A percentile compares a stretch with the other conserved stretches of the same genome.
Conservation (phyloP, 2,329 filamentous ascomycete species). For the Penicillium brasilianum region DNA sequence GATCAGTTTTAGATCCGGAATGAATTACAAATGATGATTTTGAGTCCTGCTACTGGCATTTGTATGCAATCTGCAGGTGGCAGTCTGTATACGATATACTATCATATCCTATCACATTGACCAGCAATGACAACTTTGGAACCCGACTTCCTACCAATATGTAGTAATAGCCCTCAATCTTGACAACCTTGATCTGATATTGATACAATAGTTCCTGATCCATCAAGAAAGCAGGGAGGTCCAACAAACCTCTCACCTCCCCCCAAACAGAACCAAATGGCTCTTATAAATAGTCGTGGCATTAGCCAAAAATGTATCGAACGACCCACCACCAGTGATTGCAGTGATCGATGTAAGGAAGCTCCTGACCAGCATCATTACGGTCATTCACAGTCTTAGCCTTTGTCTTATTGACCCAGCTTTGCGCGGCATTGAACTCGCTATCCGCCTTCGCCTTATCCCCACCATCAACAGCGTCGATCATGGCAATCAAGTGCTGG, state of each 20-base stretch:
- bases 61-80: too few species aligned
- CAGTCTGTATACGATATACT: not conserved
- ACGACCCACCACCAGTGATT: constrained; percentile 12
- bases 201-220: not conserved
- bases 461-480: constrained; percentile 21
- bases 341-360: constrained; percentile 14
- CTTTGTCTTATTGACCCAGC: constrained; percentile 27
- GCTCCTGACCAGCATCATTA: constrained; percentile 14
- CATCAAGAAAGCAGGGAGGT: not conserved
- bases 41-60: not conserved
- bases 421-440: constrained; percentile 23
- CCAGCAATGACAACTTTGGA: not conserved
- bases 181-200: not conserved
- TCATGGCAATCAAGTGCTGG: constrained; percentile 28
- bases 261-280: too few species aligned
- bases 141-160: not conserved
- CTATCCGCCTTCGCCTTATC: constrained; percentile 22
- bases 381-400: constrained; percentile 26
- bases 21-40: not conserved
- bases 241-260: not conserved
- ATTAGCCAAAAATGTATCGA: constrained; percentile 13
- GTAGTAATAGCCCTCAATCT: not conserved
- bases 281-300: constrained; percentile 11
- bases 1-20: not conserved
- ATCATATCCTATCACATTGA: not conserved